A percentile compares a stretch with the other conserved stretches of the same genome.
These are phyloP conservation scores for Penicillium canescens DNA, from an alignment of 495 filamentous ascomycete species.

Conservation along the genomic window DNA sequence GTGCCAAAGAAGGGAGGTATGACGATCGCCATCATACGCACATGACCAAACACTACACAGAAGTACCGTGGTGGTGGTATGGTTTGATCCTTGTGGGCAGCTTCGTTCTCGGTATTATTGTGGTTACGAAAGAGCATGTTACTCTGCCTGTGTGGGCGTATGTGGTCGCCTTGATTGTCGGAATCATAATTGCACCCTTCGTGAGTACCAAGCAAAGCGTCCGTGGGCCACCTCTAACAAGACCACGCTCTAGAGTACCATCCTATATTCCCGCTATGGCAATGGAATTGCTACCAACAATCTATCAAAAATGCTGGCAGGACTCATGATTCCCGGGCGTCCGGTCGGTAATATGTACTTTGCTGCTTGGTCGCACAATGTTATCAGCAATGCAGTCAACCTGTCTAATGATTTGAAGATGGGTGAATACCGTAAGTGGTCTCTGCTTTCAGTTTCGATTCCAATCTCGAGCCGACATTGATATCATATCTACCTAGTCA, in stretches of 20 bases:
- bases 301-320: slow-evolving; percentile 40
- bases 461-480: not conserved
- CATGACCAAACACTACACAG: slow-evolving; percentile 49
- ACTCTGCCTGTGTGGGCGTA: slow-evolving; percentile 59
- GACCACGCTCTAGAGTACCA: slow-evolving; percentile 19
- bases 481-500: slow-evolving; percentile 22
- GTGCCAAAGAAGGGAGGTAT: slow-evolving; percentile 22
- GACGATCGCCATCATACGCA: slow-evolving; percentile 49
- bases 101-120: slow-evolving; percentile 50
- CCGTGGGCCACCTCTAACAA: not conserved
- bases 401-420: slow-evolving; percentile 41
- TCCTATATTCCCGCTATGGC: slow-evolving; percentile 35
- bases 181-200: slow-evolving; percentile 34
- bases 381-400: slow-evolving; percentile 31
- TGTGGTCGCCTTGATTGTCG: slow-evolving; percentile 41
- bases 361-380: slow-evolving; percentile 40
- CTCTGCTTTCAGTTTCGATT: not conserved
- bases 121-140: slow-evolving; percentile 45
- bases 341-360: slow-evolving; percentile 49
- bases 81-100: slow-evolving; percentile 40
- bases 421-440: slow-evolving; percentile 36
- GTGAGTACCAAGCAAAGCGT: slow-evolving; percentile 12
- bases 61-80: slow-evolving; percentile 59
- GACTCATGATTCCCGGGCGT: slow-evolving; percentile 41
- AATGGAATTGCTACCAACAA: slow-evolving; percentile 41